These are phyloP conservation scores for Gamarada debralockiae DNA, from an alignment of 495 filamentous ascomycete species.

Conservation along the genomic window DNA sequence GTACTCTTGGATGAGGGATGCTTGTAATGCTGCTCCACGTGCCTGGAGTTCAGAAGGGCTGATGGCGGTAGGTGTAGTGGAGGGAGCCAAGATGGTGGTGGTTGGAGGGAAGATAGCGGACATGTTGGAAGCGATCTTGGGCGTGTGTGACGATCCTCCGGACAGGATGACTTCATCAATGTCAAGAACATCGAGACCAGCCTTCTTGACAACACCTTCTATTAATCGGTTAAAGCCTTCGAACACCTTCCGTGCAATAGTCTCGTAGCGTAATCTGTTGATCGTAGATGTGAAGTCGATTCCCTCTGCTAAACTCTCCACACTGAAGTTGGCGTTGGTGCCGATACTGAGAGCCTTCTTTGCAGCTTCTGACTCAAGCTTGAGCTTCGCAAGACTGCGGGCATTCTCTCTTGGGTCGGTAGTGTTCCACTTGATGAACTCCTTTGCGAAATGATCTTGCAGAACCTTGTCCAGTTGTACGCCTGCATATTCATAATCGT, in stretches of 20 bases:
- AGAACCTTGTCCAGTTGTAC: conserved; percentile 80
- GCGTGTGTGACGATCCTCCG: conserved; percentile 90
- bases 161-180: conserved; percentile 93
- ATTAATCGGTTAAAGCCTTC: conserved; percentile 81
- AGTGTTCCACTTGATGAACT: conserved; percentile 94
- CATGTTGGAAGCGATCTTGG: conserved; percentile 78
- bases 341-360: conserved; percentile 89
- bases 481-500: conserved; percentile 91
- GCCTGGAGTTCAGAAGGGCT: conserved; percentile 90
- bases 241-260: conserved; percentile 80
- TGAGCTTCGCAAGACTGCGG: conserved; percentile 84
- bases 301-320: conserved; percentile 83
- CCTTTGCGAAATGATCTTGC: conserved; percentile 95
- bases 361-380: conserved; percentile 82
- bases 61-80: conserved; percentile 70
- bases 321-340: conserved; percentile 80
- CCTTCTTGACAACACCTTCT: conserved; percentile 83
- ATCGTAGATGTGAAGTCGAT: conserved; percentile 87
- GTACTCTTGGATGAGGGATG: conserved; percentile 86
- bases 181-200: conserved; percentile 85
- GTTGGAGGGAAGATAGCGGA: conserved; percentile 73
- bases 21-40: conserved; percentile 92
- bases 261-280: conserved; percentile 90
- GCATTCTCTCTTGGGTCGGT: conserved; percentile 79
- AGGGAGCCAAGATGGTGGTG: conserved; percentile 77